phyloP scores from a whole-genome alignment of 1,284 basidiomycete genomes.

The Ustilago loliicola region DNA sequence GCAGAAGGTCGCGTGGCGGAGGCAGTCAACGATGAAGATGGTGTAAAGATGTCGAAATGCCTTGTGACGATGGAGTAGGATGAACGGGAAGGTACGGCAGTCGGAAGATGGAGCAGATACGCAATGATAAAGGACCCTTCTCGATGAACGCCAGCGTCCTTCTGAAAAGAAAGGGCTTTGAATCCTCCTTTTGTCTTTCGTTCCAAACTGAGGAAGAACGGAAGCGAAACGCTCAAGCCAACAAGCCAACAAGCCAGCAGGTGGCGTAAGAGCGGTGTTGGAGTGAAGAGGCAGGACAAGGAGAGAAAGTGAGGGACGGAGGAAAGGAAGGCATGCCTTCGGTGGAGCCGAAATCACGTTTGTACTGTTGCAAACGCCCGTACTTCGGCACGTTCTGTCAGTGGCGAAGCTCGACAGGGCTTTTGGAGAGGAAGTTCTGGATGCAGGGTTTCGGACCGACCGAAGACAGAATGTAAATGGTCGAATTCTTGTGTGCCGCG shows the following conservation, averaged over 20 bases:
- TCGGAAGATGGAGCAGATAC: not conserved
- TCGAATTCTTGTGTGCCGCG: not conserved
- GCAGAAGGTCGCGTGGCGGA: no score
- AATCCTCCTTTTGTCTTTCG: not conserved
- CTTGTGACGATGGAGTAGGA: no score
- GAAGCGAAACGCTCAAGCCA: not conserved
- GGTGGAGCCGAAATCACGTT: not conserved
- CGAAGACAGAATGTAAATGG: not conserved
- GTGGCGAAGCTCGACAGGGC: constrained; percentile 1
- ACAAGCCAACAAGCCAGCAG: not conserved
- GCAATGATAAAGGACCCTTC: not conserved
- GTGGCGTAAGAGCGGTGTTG: not conserved
- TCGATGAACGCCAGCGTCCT: not conserved
- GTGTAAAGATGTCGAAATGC: no score
- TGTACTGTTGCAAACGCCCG: not conserved
- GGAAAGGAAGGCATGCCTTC: not conserved
- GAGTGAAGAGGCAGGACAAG: not conserved
- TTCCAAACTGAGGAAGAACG: not conserved
- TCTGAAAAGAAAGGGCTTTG: not conserved
- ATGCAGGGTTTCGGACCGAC: not conserved
- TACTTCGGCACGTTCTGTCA: constrained; percentile 7
- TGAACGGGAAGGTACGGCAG: not conserved
- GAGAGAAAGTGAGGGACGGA: not conserved
- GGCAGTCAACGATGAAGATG: no score
- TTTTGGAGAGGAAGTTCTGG: not conserved